These are phyloP conservation scores for Fomitopsis betulina DNA, from an alignment of 1,284 basidiomycete species.

Conservation along the genomic window DNA sequence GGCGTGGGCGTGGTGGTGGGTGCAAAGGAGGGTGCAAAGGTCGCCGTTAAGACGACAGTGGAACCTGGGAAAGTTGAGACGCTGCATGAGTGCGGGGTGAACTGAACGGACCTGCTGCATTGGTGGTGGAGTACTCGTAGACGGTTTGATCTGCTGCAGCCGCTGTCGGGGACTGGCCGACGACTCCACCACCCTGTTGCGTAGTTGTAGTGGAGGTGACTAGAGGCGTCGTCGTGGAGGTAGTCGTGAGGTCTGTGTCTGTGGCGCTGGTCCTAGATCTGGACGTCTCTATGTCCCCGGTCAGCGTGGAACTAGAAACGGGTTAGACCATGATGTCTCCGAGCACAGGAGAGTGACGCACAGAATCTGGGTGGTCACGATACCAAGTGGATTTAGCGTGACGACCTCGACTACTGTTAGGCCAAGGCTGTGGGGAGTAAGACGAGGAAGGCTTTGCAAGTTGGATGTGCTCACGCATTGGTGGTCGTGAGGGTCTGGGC, in stretches of 20 bases:
- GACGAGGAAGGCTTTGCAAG: background rate
- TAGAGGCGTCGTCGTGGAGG: conserved; percentile 21
- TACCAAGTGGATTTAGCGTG: conserved; percentile 38
- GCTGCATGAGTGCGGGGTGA: background rate
- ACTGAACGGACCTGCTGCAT: conserved; percentile 39
- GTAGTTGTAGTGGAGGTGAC: conserved; percentile 24
- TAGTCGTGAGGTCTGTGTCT: conserved; percentile 7
- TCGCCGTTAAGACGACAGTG: conserved; percentile 38
- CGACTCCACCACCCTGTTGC: conserved; percentile 10
- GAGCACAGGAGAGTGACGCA: conserved; percentile 18
- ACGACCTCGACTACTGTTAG: conserved; percentile 49
- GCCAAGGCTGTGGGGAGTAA: conserved; percentile 37
- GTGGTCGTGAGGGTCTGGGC: conserved; percentile 45
- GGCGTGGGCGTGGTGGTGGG: conserved; percentile 32
- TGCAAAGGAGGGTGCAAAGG: conserved; percentile 55
- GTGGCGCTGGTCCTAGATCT: background rate
- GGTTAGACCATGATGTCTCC: background rate
- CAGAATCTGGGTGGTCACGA: conserved; percentile 43
- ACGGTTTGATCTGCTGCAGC: conserved; percentile 40
- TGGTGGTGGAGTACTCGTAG: conserved; percentile 57
- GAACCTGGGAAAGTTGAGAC: conserved; percentile 20
- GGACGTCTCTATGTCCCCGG: background rate
- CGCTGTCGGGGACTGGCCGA: conserved; percentile 37
- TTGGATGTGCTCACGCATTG: conserved; percentile 35
- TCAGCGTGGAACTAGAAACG: conserved; percentile 1